A percentile compares a stretch with the other conserved stretches of the same genome.
Evolutionary conservation across 192 early-diverging fungal species (phyloP).

Genomic region (Coemansia sp.): DNA sequence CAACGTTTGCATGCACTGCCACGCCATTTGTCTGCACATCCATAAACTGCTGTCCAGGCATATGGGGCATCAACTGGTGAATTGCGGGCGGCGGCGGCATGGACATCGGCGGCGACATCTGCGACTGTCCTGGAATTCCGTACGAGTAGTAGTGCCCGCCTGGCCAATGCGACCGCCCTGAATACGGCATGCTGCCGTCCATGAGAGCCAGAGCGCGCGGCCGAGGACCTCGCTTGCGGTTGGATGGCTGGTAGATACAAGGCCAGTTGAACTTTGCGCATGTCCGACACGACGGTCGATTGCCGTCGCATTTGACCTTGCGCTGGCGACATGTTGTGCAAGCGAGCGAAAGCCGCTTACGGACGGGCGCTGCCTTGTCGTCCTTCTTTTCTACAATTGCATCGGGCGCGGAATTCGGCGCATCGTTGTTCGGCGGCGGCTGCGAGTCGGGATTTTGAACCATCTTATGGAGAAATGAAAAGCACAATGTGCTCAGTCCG

Average conservation of each 20-base stretch:
- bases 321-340: slow-evolving; percentile 55
- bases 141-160: slow-evolving; percentile 35
- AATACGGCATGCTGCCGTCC: slow-evolving; percentile 44
- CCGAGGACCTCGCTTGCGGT: slow-evolving; percentile 87
- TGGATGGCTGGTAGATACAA: slow-evolving; percentile 81
- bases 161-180: slow-evolving; percentile 38
- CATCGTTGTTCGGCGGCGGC: background rate
- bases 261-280: slow-evolving; percentile 65
- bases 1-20: slow-evolving; percentile 18
- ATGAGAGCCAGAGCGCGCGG: slow-evolving; percentile 52
- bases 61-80: slow-evolving; percentile 18
- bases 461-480: slow-evolving; percentile 9
- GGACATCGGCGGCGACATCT: slow-evolving; percentile 31
- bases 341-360: slow-evolving; percentile 55
- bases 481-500: slow-evolving; percentile 7
- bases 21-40: slow-evolving; percentile 30
- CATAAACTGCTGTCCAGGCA: slow-evolving; percentile 14
- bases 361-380: slow-evolving; percentile 44
- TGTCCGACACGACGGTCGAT: slow-evolving; percentile 74
- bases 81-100: slow-evolving; percentile 23
- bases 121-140: slow-evolving; percentile 32
- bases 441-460: slow-evolving; percentile 17
- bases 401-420: slow-evolving; percentile 3
- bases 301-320: slow-evolving; percentile 82
- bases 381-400: slow-evolving; percentile 30